Conservation (phyloP, 2,329 filamentous ascomycete species). For the Neocucurbitaria cava region DNA sequence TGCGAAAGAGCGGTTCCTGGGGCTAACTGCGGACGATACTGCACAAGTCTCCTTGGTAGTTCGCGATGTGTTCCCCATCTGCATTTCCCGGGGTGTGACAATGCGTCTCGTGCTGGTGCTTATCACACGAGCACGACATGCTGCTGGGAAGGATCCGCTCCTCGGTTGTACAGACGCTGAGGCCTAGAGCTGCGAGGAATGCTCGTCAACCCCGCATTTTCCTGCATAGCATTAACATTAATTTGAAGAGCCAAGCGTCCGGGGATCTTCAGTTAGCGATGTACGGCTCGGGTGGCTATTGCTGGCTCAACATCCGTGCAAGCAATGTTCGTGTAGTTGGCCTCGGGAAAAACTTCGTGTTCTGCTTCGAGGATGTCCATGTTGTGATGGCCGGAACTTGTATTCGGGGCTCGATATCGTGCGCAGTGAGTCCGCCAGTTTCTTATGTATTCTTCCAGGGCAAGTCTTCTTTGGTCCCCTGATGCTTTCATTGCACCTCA, state of each 20-base stretch:
- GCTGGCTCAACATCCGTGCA: slow-evolving; percentile 4
- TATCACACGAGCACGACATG: slow-evolving; percentile 33
- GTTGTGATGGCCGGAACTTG: background rate
- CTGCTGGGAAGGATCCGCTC: slow-evolving; percentile 17
- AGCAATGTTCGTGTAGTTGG: background rate
- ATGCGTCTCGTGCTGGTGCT: slow-evolving; percentile 22
- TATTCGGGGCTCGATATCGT: background rate
- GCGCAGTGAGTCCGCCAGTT: background rate
- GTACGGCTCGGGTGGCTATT: slow-evolving; percentile 26
- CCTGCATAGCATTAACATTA: slow-evolving; percentile 36
- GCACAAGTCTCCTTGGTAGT: slow-evolving; percentile 12
- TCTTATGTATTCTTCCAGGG: background rate
- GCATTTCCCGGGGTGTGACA: slow-evolving; percentile 22
- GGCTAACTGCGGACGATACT: slow-evolving; percentile 31
- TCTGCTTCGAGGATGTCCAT: background rate
- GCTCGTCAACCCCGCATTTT: slow-evolving; percentile 46
- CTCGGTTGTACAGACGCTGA: slow-evolving; percentile 21
- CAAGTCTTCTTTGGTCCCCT: background rate
- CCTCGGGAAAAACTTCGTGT: background rate
- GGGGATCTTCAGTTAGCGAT: slow-evolving; percentile 32
- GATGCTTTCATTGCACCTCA: background rate
- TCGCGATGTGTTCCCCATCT: slow-evolving; percentile 7
- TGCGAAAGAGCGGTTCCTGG: slow-evolving; percentile 34
- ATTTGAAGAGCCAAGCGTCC: slow-evolving; percentile 35
- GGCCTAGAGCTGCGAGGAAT: slow-evolving; percentile 28